phyloP scores from a whole-genome alignment of 73 alveolate species.

The Paramecium primaurelia region DNA sequence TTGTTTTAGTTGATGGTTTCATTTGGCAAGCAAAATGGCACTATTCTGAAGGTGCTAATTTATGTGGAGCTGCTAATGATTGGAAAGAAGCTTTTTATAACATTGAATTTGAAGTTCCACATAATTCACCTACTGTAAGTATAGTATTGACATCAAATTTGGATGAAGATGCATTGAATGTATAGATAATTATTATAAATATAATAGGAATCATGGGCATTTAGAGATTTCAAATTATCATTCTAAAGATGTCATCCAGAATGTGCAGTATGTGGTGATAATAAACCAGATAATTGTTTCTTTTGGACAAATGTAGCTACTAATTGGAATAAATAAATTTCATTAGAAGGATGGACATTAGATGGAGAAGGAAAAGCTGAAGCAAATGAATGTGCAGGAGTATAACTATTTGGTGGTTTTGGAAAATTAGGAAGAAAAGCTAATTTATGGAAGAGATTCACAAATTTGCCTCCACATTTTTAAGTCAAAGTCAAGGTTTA shows the following conservation, averaged over 20 bases:
- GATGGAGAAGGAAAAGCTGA: constrained; percentile 47
- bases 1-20: constrained; percentile 18
- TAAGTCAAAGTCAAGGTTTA: background rate
- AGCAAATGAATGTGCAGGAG: constrained; percentile 36
- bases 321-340: background rate
- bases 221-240: background rate
- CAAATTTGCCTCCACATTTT: background rate
- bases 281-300: constrained; percentile 18
- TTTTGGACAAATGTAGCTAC: constrained; percentile 13
- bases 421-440: constrained; percentile 45
- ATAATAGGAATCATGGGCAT: constrained; percentile 20
- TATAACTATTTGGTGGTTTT: background rate
- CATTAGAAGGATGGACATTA: constrained; percentile 36
- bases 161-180: constrained; percentile 27
- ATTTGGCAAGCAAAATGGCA: constrained; percentile 52
- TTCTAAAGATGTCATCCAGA: constrained; percentile 25
- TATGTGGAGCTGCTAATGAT: constrained; percentile 26
- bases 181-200: background rate
- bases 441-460: background rate
- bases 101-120: constrained; percentile 41
- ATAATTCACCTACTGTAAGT: constrained; percentile 28
- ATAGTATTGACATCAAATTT: constrained; percentile 34
- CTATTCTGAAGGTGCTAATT: background rate
- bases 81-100: constrained; percentile 31
- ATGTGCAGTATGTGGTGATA: constrained; percentile 26